phyloP scores from a whole-genome alignment of 495 filamentous ascomycete genomes.

The Aspergillus saccharolyticus region DNA sequence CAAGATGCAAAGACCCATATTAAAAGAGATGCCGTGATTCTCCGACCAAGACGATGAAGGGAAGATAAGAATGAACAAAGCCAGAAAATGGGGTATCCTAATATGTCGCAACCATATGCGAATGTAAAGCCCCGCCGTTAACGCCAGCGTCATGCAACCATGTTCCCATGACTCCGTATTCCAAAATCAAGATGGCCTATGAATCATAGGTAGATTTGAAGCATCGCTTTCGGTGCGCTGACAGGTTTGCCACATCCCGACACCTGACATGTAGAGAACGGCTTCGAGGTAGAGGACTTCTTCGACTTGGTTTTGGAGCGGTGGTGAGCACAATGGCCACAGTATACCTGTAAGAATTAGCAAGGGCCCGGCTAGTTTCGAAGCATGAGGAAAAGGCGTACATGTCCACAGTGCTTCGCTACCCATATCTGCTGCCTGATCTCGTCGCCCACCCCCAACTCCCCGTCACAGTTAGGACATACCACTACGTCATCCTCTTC shows the following conservation, averaged over 20 bases:
- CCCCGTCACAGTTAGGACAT: constrained; percentile 68
- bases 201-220: constrained; percentile 46
- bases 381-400: constrained; percentile 35
- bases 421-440: constrained; percentile 67
- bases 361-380: background rate
- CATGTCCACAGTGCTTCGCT: constrained; percentile 69
- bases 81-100: background rate
- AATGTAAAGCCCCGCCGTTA: background rate
- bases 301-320: constrained; percentile 39
- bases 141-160: background rate
- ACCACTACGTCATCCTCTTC: constrained; percentile 58
- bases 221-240: constrained; percentile 34
- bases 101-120: background rate
- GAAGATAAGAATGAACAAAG: background rate
- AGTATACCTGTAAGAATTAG: constrained; percentile 54
- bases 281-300: constrained; percentile 29
- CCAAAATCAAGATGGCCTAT: constrained; percentile 6
- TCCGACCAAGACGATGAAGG: background rate
- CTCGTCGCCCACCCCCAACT: constrained; percentile 58
- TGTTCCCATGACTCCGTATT: background rate
- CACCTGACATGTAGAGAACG: constrained; percentile 49
- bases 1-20: background rate
- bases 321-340: constrained; percentile 58
- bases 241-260: constrained; percentile 41
- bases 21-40: constrained; percentile 13